These are phyloP conservation scores for Potentilla sterilis DNA, from an alignment of 306 rosid genomes.

Conservation along the genomic window DNA sequence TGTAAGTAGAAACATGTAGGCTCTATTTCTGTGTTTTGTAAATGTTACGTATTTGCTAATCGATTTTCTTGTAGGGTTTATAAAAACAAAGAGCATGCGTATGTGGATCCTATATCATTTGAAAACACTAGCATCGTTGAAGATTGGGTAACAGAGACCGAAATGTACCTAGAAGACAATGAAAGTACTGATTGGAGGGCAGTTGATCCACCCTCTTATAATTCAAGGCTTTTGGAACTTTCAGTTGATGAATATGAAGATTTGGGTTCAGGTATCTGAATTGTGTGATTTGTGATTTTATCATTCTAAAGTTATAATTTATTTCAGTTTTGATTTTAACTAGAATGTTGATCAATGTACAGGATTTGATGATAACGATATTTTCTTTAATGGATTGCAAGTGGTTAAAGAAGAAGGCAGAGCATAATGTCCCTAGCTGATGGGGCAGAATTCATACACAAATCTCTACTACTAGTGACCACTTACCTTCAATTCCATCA, in stretches of 20 bases:
- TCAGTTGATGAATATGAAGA: constrained; percentile 57
- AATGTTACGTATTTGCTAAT: constrained; percentile 4
- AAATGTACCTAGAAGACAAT: constrained; percentile 37
- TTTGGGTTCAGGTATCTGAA: constrained; percentile 47
- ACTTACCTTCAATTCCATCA: neutral
- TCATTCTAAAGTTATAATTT: neutral
- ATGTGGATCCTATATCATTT: constrained; percentile 50
- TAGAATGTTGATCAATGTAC: constrained; percentile 25
- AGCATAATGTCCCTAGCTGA: constrained; percentile 34
- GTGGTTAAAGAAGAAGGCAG: constrained; percentile 42
- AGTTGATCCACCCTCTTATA: constrained; percentile 49
- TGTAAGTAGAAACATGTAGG: constrained; percentile 24
- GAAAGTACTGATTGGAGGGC: constrained; percentile 55
- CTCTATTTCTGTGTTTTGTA: neutral
- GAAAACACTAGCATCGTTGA: constrained; percentile 38
- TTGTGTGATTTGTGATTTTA: neutral
- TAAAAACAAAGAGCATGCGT: constrained; percentile 45
- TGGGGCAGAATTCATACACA: constrained; percentile 19
- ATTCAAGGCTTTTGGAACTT: constrained; percentile 50
- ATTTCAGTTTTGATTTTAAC: neutral
- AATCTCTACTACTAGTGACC: neutral
- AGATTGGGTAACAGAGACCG: constrained; percentile 55
- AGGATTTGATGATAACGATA: constrained; percentile 73
- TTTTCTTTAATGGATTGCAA: constrained; percentile 44
- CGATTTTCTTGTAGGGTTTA: constrained; percentile 38